A percentile compares a stretch with the other conserved stretches of the same genome.
Conservation (phyloP, 179 eudicot species). For the Nepenthes alata region DNA sequence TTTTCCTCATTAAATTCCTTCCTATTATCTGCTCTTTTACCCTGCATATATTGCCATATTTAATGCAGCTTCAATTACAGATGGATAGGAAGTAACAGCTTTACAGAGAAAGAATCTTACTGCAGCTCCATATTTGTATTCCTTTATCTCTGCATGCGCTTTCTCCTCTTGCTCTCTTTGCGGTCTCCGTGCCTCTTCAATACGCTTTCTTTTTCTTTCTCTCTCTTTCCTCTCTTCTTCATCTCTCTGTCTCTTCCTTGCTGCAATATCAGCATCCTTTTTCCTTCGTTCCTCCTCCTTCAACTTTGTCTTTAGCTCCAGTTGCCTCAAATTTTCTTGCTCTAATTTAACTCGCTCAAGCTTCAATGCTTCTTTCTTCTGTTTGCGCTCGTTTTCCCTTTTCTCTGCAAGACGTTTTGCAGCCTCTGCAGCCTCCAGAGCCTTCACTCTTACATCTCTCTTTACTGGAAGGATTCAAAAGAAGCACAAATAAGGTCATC, state of each 20-base stretch:
- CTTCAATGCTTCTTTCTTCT: conserved; percentile 75
- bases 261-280: conserved; percentile 61
- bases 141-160: conserved; percentile 34
- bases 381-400: conserved; percentile 66
- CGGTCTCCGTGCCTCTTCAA: conserved; percentile 48
- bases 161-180: conserved; percentile 52
- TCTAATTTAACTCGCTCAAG: conserved; percentile 57
- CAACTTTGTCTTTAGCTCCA: conserved; percentile 52
- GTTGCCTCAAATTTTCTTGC: conserved; percentile 56
- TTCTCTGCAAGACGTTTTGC: conserved; percentile 69
- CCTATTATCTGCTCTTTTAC: conserved; percentile 19
- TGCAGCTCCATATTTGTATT: conserved; percentile 15
- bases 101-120: conserved; percentile 7
- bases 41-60: conserved; percentile 25
- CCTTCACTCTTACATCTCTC: conserved; percentile 83
- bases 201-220: conserved; percentile 67
- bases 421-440: conserved; percentile 87
- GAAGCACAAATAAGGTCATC: background rate
- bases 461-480: conserved; percentile 31
- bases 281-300: conserved; percentile 65
- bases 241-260: conserved; percentile 74
- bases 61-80: conserved; percentile 11
- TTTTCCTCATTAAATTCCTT: conserved; percentile 19
- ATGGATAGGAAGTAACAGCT: background rate
- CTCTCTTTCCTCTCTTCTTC: conserved; percentile 71